Conservation (phyloP, 2,329 filamentous ascomycete species). For the Rutstroemia sp. region DNA sequence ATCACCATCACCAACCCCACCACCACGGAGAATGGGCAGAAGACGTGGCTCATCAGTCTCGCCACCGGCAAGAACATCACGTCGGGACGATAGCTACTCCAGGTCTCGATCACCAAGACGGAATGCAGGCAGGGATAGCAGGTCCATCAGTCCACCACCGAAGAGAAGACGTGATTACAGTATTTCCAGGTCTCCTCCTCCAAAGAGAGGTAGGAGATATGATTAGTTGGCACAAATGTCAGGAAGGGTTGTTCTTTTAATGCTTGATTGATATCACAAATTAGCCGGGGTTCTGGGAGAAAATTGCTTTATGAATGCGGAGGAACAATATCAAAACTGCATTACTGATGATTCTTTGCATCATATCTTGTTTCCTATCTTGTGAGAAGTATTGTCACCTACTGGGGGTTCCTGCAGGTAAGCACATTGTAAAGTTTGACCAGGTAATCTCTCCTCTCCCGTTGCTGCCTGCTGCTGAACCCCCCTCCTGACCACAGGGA, state of each 20-base stretch:
- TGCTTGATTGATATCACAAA: neutral
- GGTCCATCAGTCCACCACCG: constrained; percentile 20
- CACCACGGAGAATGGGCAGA: neutral
- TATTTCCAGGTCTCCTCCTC: constrained; percentile 25
- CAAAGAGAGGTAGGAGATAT: constrained; percentile 24
- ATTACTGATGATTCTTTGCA: too few relatives aligned
- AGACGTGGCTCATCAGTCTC: constrained; percentile 12
- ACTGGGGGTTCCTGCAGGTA: too few relatives aligned
- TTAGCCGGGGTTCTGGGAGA: neutral
- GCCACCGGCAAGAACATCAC: constrained; percentile 12
- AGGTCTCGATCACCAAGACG: constrained; percentile 16
- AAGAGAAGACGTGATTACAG: constrained; percentile 26
- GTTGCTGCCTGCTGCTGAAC: too few relatives aligned
- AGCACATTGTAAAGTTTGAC: too few relatives aligned
- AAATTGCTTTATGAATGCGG: neutral
- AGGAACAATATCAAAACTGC: neutral
- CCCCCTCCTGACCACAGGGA: too few relatives aligned
- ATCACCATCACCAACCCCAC: constrained; percentile 15
- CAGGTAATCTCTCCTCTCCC: too few relatives aligned
- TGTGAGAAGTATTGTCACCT: neutral
- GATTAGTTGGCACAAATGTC: neutral
- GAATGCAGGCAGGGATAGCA: constrained; percentile 13
- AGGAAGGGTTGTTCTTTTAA: neutral
- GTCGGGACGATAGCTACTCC: constrained; percentile 16
- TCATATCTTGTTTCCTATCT: neutral